Evolutionary conservation across 164 flowering plant genomes (phyloP), one percentile per base, ranked within the genome.

Genomic region (Tinospora cordifolia): DNA sequence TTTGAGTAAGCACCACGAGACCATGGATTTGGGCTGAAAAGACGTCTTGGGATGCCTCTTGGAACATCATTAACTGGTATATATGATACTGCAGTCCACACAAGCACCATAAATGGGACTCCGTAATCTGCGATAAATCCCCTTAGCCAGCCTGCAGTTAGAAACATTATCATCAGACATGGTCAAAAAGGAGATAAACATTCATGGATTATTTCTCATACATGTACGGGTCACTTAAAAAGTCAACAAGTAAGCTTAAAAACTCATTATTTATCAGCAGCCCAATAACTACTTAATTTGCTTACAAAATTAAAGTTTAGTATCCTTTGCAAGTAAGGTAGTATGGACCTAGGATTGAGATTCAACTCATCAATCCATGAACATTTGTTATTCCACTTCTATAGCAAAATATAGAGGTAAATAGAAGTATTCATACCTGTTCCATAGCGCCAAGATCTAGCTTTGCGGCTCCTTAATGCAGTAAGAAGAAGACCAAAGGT

Each of bases 1-100:
- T 94, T 91, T 63, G 94, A 80, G 75, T 87, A 89, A 72, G 97
- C 96, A 68, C 95, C 95, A 78, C 85, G 82, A 73, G 97, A 91
- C 98, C 97, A 94, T 72, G 98, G 98, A 77, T 90, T 89, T 67
- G 98, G 98, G 72, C 97, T 94, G 76, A 86, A 86, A 74, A 94
- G 87, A 27, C 98, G 86, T 79, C 97, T 81, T 22, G 98, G 98
- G 59, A 94, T 89, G 21, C 98, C 98, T 76, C 46, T 83, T 49
- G 98, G 98, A 66, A 94, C 92, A 78, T 81, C 81, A 25, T 84
- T 80, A 62, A 69, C 85, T 9, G 96, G 97, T 57, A 87, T 82
- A 74, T 90, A 94, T 40, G 98, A 94, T 59, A 85, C 67, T 21
- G 84, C 96, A 59, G 97, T 90, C 98, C 98, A 94, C 17, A 89